Base-by-base conservation (phyloP, 2,329 filamentous ascomycete species). In the Coniochaeta pulveracea region DNA sequence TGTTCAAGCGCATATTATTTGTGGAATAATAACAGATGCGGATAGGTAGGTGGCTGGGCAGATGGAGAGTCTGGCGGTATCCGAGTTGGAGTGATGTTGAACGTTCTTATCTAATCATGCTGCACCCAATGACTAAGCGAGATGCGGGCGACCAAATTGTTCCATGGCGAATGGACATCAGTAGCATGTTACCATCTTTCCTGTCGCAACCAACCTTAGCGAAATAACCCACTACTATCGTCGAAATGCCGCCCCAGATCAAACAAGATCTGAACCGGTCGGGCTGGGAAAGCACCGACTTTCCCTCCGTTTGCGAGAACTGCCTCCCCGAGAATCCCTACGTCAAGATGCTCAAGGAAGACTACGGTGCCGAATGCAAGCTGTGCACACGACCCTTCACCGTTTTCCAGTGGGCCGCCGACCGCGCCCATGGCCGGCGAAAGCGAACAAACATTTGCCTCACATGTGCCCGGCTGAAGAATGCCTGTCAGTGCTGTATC, bases 401-500 rank as follows among this genome's bases (percentile, higher is more conserved):
- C 17, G 73, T 96, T 34, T 98, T 98, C 56, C 76, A 80, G 47
- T 98, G 89, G 89, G 89, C 89, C 48, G 79, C 84, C 42, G 88
- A 93, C 55, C 84, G 91, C 37, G 91, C 88, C 3, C 69, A 75
- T 41, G 77, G 86, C 17, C 83, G 88, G 40, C 88, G 89, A 56
- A 94, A 93, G 61, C 80, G 84, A 44, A 96, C 89, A 35, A 93
- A 85, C 48, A 93, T 96, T 49, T 98, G 91, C 57, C 69, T 98
- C 16, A 98, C 91, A 25, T 98, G 91, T 64, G 89, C 91, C 15
- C 82, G 91, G 27, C 70, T 96, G 44, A 98, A 98, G 62, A 98
- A 98, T 64, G 96, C 91, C 64, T 98, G 91, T 52, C 91, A 98
- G 64, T 89, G 81, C 61, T 98, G 91, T 65, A 96, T 96, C 85